A percentile compares a stretch with the other conserved stretches of the same genome.
Conservation (phyloP, 1,284 basidiomycete genomes). For the Butyriboletus appendiculatus region DNA sequence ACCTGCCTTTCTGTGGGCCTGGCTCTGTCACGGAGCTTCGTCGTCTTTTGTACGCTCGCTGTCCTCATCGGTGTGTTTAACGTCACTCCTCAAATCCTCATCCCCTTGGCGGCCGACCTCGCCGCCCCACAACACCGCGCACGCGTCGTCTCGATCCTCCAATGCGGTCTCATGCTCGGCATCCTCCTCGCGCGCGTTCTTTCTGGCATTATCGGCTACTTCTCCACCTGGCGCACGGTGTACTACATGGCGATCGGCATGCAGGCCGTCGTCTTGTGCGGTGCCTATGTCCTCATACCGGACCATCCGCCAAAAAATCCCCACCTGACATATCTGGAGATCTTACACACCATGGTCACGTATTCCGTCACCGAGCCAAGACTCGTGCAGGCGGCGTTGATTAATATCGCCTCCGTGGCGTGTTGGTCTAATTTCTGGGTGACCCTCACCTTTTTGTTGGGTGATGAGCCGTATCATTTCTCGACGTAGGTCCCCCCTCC, state of each 20-base stretch:
- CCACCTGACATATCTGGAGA: constrained; percentile 56
- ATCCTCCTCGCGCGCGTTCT: constrained; percentile 67
- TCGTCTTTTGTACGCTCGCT: constrained; percentile 53
- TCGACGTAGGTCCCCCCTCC: constrained; percentile 50
- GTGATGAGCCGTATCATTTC: constrained; percentile 63
- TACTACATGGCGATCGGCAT: constrained; percentile 67
- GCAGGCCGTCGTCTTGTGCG: constrained; percentile 49
- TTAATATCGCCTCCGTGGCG: constrained; percentile 57
- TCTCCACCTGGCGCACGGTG: constrained; percentile 59
- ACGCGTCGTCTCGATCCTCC: constrained; percentile 61
- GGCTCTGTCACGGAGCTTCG: constrained; percentile 48
- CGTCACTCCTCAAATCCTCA: constrained; percentile 59
- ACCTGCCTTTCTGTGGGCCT: constrained; percentile 58
- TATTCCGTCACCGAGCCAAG: constrained; percentile 68
- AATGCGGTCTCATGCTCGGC: constrained; percentile 71
- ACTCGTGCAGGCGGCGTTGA: constrained; percentile 61
- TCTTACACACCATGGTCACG: constrained; percentile 64
- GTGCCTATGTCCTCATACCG: constrained; percentile 60
- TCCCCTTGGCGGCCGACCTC: constrained; percentile 66
- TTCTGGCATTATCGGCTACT: constrained; percentile 65
- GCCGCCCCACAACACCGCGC: constrained; percentile 62
- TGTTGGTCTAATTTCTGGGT: constrained; percentile 71
- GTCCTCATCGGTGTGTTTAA: constrained; percentile 60
- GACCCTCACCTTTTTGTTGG: constrained; percentile 70
- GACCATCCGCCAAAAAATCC: constrained; percentile 69